Conservation (phyloP, 1,139 yeast species). For the Spathaspora jeffriesii region DNA sequence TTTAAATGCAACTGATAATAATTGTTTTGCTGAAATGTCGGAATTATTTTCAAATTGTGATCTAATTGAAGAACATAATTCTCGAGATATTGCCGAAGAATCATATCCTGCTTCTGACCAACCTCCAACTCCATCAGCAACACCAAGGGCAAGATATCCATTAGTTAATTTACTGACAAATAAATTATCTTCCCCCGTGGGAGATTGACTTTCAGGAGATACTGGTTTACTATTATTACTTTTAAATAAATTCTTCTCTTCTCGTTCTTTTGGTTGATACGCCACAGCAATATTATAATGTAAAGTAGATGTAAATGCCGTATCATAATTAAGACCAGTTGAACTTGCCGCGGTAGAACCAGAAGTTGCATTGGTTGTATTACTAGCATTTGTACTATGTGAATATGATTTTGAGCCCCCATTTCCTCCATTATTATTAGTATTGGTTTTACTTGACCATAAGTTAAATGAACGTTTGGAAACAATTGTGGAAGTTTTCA, state of each 20-base stretch:
- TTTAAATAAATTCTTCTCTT: slow-evolving; percentile 44
- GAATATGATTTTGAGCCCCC: slow-evolving; percentile 5
- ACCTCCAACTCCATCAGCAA: slow-evolving; percentile 98
- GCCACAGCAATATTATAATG: slow-evolving; percentile 66
- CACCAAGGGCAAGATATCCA: slow-evolving; percentile 70
- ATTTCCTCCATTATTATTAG: slow-evolving; percentile 11
- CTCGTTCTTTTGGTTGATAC: slow-evolving; percentile 70
- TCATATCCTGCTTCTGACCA: slow-evolving; percentile 95
- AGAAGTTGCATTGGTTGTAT: not conserved
- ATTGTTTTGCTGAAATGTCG: slow-evolving; percentile 39
- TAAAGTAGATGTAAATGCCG: slow-evolving; percentile 23
- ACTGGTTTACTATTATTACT: slow-evolving; percentile 22
- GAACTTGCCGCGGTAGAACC: slow-evolving; percentile 12
- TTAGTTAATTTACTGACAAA: slow-evolving; percentile 52
- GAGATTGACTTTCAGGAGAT: slow-evolving; percentile 45
- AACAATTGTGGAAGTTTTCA: slow-evolving; percentile 6
- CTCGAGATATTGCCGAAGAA: slow-evolving; percentile 78
- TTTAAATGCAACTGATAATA: slow-evolving; percentile 57
- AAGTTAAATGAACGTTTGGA: slow-evolving; percentile 17
- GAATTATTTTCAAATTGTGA: slow-evolving; percentile 23
- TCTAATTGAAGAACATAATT: slow-evolving; percentile 51
- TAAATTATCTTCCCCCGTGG: slow-evolving; percentile 88
- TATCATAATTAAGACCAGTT: slow-evolving; percentile 16
- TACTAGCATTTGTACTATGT: not conserved
- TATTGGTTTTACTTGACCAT: slow-evolving; percentile 18